These are phyloP conservation scores for Termitomyces sp. DNA, from an alignment of 768 basidiomycete species.

Conservation along the genomic window DNA sequence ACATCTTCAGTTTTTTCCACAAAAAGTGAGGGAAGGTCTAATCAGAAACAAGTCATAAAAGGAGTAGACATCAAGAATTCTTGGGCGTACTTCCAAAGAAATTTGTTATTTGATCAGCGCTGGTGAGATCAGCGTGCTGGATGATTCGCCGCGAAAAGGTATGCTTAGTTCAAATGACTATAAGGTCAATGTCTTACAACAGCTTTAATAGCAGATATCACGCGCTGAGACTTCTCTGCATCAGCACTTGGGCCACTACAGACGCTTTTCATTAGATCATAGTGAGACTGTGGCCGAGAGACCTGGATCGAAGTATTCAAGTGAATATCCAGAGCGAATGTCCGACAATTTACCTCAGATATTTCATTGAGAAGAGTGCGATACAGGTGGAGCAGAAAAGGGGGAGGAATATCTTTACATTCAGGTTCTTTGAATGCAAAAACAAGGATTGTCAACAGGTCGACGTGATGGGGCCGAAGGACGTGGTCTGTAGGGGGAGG, in stretches of 20 bases:
- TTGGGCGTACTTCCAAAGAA: constrained; percentile 48
- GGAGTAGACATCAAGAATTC: constrained; percentile 10
- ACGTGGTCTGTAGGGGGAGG: constrained; percentile 63
- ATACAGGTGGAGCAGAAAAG: constrained; percentile 59
- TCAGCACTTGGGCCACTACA: constrained; percentile 40
- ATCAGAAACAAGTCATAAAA: background rate
- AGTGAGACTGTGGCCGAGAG: constrained; percentile 53
- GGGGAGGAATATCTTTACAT: constrained; percentile 45
- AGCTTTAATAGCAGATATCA: constrained; percentile 41
- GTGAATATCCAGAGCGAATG: background rate
- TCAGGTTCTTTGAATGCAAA: constrained; percentile 58
- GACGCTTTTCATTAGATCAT: constrained; percentile 42
- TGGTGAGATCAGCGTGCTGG: constrained; percentile 46
- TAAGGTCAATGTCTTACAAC: constrained; percentile 18
- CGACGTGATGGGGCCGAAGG: constrained; percentile 74
- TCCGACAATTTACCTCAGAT: constrained; percentile 45
- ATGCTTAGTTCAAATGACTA: background rate
- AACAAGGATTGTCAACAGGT: constrained; percentile 58
- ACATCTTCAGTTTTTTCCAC: constrained; percentile 56
- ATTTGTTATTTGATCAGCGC: constrained; percentile 55
- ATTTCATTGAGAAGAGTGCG: constrained; percentile 67
- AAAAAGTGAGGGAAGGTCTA: constrained; percentile 56
- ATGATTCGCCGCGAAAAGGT: background rate
- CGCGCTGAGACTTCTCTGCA: constrained; percentile 32
- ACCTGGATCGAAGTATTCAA: constrained; percentile 38